Evolutionary conservation across 495 filamentous ascomycete genomes (phyloP).

Genomic region (Penicillium antarcticum): DNA sequence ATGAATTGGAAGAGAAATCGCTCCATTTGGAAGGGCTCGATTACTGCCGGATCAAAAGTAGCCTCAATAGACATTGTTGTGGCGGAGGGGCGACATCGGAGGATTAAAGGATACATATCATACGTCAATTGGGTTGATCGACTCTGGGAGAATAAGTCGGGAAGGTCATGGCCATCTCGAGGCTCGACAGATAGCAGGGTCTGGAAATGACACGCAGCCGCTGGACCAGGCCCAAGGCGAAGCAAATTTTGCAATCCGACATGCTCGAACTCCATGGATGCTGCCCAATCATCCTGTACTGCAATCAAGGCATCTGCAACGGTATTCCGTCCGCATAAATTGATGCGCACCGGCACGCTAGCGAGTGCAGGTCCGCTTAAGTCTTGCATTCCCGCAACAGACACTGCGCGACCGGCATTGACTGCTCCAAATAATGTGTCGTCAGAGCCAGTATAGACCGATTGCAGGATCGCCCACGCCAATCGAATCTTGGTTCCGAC

Average conservation of each 20-base stretch:
- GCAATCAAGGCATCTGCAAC: background rate
- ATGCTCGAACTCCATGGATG: conserved; percentile 35
- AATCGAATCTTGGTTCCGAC: conserved; percentile 6
- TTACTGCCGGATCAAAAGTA: background rate
- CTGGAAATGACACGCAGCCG: conserved; percentile 33
- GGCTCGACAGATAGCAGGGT: conserved; percentile 29
- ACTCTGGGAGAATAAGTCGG: conserved; percentile 1
- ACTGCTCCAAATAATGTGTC: background rate
- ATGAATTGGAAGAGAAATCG: background rate
- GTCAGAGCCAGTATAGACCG: background rate
- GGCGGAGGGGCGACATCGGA: conserved; percentile 34
- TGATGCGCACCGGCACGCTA: background rate
- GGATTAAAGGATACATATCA: conserved; percentile 23
- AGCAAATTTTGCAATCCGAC: conserved; percentile 41
- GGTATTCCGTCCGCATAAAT: background rate
- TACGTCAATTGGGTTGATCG: conserved; percentile 13
- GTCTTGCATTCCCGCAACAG: background rate
- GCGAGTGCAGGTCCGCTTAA: background rate
- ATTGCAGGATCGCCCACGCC: background rate
- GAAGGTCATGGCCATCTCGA: conserved; percentile 16
- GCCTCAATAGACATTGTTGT: background rate
- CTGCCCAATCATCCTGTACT: conserved; percentile 27
- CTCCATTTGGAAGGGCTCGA: background rate
- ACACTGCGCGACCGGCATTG: background rate
- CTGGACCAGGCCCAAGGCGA: conserved; percentile 22